Percentiles rank a stretch among this genome's conserved stretches.
phyloP scores from a whole-genome alignment of 2,329 filamentous ascomycete genomes.

The Sporothrix variecibatus region DNA sequence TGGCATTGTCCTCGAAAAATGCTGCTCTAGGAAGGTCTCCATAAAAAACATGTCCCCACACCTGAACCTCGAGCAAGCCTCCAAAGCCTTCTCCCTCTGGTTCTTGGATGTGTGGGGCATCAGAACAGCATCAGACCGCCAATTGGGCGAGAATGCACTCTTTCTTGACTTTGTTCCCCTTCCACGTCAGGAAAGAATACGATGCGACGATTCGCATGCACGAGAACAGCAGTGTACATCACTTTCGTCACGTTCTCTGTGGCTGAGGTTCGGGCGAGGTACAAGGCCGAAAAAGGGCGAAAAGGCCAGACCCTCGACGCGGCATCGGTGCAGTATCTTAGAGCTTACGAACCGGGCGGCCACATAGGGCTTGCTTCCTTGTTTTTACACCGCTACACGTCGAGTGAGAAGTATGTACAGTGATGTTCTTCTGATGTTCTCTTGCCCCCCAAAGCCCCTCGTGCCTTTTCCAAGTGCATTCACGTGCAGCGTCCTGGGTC shows the following conservation, averaged over 20 bases:
- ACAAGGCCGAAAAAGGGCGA: neutral
- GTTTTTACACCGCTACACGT: neutral
- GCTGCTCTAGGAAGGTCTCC: conserved; percentile 10
- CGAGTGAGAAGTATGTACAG: neutral
- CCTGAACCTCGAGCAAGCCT: neutral
- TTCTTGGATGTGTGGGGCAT: neutral
- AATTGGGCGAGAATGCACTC: neutral
- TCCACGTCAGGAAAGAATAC: neutral
- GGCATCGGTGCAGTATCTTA: neutral
- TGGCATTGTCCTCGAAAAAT: neutral
- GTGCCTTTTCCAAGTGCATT: neutral
- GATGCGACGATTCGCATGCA: neutral
- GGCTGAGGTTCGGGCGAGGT: neutral
- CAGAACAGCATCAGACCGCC: neutral
- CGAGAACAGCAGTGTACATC: neutral
- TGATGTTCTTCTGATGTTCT: neutral
- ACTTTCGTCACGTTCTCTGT: neutral
- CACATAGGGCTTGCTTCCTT: neutral
- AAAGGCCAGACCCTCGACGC: too few relatives aligned
- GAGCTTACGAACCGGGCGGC: neutral
- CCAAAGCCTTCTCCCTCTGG: neutral
- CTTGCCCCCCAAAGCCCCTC: neutral
- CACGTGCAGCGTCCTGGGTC: neutral
- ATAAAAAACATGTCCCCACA: neutral
- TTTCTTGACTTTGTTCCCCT: neutral